Evolutionary conservation across 2,329 filamentous ascomycete genomes (phyloP), one percentile per base, ranked within the genome.

Genomic region (Pestalotiopsis sp.): DNA sequence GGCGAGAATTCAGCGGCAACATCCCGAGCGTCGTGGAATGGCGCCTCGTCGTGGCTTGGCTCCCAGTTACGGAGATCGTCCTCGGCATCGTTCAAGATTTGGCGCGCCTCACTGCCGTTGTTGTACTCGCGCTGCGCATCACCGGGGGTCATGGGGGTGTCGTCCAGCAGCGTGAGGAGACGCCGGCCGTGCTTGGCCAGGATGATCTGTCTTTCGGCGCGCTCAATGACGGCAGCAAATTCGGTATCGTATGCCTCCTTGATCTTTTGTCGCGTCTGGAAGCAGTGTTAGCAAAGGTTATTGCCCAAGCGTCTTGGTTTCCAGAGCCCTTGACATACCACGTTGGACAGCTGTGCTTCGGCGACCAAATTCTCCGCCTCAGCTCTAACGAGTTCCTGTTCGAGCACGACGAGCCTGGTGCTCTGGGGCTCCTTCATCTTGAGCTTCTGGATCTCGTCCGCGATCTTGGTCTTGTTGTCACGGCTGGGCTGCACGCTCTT

Each of bases 281-380:
- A 12, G 17, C 11, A 49, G 2, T 39, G 38, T 68, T 17, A 63
- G 59, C 14, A 27, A 57, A 12, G 4, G 14, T 4, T 38, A 7
- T 39, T n/a, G 12, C 13, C n/a, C 12, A 9, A 5, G 49, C 5
- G 45, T 58, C 31, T 36, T 36, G 31, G 17, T 36, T 52, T 9
- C 7, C 23, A 25, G 62, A 17, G 11, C 14, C 4, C n/a, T 17
- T 20, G 11, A 87, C 91, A 70, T 84, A 97, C 94, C 74, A 97
- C 90, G 80, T 99, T 99, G 77, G 93, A 95, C 80, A 99, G 86
- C 82, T 99, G 96, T 25, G 96, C 96, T 82, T 99, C 96, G 1
- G 96, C 96, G 64, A 99, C 96, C 69, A 99, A 83, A 76, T 94
- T 97, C 85, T 98, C 95, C 3, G 96, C 96, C 85, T 99, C 96